Base-by-base conservation (phyloP, 2,329 filamentous ascomycete genomes). In the Neopestalotiopsis clavispora region DNA sequence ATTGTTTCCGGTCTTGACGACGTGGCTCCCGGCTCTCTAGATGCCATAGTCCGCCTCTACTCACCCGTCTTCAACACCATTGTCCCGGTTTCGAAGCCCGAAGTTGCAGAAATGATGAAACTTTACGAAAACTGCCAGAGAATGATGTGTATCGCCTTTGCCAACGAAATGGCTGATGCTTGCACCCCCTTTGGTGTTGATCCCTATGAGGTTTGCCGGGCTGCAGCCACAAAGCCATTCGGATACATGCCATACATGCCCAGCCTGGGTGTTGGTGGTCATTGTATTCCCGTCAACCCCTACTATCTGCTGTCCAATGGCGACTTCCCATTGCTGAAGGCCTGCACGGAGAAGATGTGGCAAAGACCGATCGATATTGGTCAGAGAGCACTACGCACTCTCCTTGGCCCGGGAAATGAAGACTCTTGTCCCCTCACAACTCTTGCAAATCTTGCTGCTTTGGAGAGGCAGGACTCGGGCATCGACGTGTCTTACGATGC, bases 41-140 rank as follows among this genome's bases (percentile, higher is more conserved):
- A 80, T 9, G 77, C 79, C 42, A 86, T 88, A 66, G 69, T 74
- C 6, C 72, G 75, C 6, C 74, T 88, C 4, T 88, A 88, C 74
- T 77, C 78, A 2, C 73, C 75, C n/a, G 84, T 82, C 1, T 88
- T 87, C 70, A 78, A 86, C 64, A 74, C 76, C 0, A 78, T 88
- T 5, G 79, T 87, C 6, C 80, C 83, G 0, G 85, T 88, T 38
- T 85, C 84, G 12, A 77, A 76, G 38, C 85, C 86, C 1, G 86
- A 89, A 72, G 85, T 87, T 1, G 86, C 86, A 1, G 86, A 88
- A 75, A 87, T 88, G 84, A 85, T 83, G 70, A 89, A 89, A 76
- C 77, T 89, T 13, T 89, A 87, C 72, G 86, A 88, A 69, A 89
- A 88, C 73, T 89, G 86, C 73, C 85, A 88, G 73, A 80, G 86